Conservation (phyloP, 352 stramenopile species). For the Phytopythium aichiense region DNA sequence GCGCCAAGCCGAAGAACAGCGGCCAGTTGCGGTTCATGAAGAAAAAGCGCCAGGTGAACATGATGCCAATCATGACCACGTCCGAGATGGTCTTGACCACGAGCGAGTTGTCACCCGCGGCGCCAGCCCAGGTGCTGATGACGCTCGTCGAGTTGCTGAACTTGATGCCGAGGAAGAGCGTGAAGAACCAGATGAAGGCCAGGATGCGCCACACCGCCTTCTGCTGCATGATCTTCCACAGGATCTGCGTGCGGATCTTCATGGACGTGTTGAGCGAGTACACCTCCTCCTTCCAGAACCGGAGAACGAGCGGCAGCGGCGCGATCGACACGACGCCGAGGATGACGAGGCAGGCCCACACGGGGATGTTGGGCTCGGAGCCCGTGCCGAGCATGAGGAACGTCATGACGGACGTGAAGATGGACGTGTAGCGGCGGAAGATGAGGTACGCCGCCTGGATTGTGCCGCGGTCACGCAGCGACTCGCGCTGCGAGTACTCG, state of each 20-base stretch:
- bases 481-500: slow-evolving; percentile 58
- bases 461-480: slow-evolving; percentile 44
- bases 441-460: slow-evolving; percentile 61
- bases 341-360: slow-evolving; percentile 39
- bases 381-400: slow-evolving; percentile 41
- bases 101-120: slow-evolving; percentile 37
- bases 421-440: slow-evolving; percentile 52
- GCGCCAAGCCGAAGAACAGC: slow-evolving; percentile 49
- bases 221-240: slow-evolving; percentile 78
- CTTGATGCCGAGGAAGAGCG: slow-evolving; percentile 48
- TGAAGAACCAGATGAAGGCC: slow-evolving; percentile 60
- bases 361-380: slow-evolving; percentile 28
- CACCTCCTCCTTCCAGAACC: slow-evolving; percentile 60
- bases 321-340: slow-evolving; percentile 52
- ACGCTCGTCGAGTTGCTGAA: slow-evolving; percentile 43
- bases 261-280: slow-evolving; percentile 59
- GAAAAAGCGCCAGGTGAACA: slow-evolving; percentile 47
- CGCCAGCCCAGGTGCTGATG: slow-evolving; percentile 37
- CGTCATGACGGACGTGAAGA: slow-evolving; percentile 47
- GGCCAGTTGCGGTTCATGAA: slow-evolving; percentile 60
- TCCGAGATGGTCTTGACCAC: slow-evolving; percentile 43
- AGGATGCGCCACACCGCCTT: slow-evolving; percentile 69
- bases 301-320: slow-evolving; percentile 42
- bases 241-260: slow-evolving; percentile 53
- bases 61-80: slow-evolving; percentile 49